Percentiles rank a stretch among this genome's conserved stretches.
Conservation (phyloP, 2,329 filamentous ascomycete species). For the Drechslera avenae region DNA sequence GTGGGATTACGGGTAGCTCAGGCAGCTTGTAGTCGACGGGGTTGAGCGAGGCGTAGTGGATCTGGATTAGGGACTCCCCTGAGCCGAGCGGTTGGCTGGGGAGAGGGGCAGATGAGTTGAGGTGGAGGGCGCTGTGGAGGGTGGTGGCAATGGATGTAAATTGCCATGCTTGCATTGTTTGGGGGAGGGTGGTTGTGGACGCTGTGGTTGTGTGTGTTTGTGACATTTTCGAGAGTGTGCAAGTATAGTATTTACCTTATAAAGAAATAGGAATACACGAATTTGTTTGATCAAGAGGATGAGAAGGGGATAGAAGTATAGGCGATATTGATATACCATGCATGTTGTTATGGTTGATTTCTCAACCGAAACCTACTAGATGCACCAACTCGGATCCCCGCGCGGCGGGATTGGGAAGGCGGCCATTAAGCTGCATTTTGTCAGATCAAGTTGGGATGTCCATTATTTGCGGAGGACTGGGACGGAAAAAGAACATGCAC, state of each 20-base stretch:
- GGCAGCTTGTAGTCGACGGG: conserved; percentile 33
- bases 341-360: no score
- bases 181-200: conserved; percentile 9
- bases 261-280: no score
- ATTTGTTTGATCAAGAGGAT: no score
- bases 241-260: neutral
- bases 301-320: no score
- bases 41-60: conserved; percentile 28
- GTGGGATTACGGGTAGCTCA: conserved; percentile 22
- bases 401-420: no score
- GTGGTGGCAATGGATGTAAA: conserved; percentile 18
- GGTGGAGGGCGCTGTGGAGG: conserved; percentile 19
- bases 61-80: conserved; percentile 22
- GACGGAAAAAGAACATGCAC: no score
- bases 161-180: conserved; percentile 35
- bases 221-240: neutral
- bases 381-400: no score
- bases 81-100: conserved; percentile 10
- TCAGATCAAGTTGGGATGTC: no score
- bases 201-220: conserved; percentile 1
- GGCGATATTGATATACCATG: no score
- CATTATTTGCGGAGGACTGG: no score
- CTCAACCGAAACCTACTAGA: no score
- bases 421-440: no score
- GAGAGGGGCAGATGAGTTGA: conserved; percentile 13